Evolutionary conservation across 805 yeast species (phyloP).

Genomic region (Candida insectorum): DNA sequence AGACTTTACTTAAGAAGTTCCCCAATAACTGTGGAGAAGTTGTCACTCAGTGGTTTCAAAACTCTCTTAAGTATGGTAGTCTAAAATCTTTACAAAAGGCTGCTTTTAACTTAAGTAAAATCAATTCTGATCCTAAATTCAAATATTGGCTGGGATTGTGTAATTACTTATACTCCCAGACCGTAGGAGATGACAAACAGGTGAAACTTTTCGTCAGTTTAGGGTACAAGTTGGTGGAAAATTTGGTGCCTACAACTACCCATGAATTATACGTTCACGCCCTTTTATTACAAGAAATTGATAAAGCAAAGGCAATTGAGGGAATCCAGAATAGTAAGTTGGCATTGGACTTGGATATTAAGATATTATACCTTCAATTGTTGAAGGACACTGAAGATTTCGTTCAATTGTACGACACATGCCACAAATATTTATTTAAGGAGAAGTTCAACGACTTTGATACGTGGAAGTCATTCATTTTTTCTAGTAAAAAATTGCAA

Average conservation of each 20-base stretch:
- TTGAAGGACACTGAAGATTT: conserved; percentile 42
- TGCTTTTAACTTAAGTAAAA: conserved; percentile 40
- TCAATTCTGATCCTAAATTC: conserved; percentile 22
- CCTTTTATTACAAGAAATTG: conserved; percentile 13
- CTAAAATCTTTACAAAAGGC: conserved; percentile 51
- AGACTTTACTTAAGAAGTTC: conserved; percentile 55
- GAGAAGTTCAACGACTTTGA: conserved; percentile 69
- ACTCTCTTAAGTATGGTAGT: conserved; percentile 47
- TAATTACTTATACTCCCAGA: conserved; percentile 40
- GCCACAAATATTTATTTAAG: conserved; percentile 40
- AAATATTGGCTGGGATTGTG: conserved; percentile 57
- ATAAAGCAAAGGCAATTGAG: conserved; percentile 3
- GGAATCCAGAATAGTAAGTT: conserved; percentile 9
- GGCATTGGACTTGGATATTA: conserved; percentile 59
- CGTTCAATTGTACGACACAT: conserved; percentile 39
- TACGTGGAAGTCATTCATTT: conserved; percentile 60
- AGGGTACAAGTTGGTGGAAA: conserved; percentile 55
- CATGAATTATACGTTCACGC: conserved; percentile 68
- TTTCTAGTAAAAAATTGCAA: conserved; percentile 39
- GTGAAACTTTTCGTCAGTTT: conserved; percentile 53
- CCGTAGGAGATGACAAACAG: conserved; percentile 36
- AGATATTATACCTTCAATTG: conserved; percentile 49
- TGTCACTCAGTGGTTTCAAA: conserved; percentile 55
- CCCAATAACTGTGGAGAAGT: conserved; percentile 41
- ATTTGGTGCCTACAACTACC: conserved; percentile 49